These are phyloP conservation scores for Neckera pumila DNA, from an alignment of 225 moss, liverwort and hornwort species.

Conservation along the genomic window DNA sequence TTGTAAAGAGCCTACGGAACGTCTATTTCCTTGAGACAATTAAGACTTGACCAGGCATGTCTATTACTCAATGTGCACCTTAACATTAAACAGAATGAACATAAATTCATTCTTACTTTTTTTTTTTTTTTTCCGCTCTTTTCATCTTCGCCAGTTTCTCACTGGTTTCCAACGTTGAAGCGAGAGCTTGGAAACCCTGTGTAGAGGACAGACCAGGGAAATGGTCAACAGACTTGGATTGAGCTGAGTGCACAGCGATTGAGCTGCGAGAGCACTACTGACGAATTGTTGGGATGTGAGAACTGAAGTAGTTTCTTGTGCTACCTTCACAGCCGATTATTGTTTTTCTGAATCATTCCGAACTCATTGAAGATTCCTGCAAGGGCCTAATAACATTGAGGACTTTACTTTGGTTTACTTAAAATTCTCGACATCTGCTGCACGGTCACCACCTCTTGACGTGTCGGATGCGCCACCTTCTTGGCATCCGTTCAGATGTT, in stretches of 20 bases:
- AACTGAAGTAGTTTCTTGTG: not conserved
- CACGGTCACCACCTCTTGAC: not conserved
- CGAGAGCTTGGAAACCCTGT: not conserved
- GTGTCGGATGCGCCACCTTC: not conserved
- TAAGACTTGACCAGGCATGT: not conserved
- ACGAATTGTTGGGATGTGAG: not conserved
- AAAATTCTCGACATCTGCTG: not conserved
- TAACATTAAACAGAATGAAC: not conserved
- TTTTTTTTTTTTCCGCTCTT: not conserved
- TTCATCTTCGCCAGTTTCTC: not conserved
- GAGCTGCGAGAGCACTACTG: not conserved
- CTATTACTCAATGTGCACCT: not conserved
- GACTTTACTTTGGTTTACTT: not conserved
- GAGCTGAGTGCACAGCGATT: not conserved
- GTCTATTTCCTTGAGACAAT: not conserved
- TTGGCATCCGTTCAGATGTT: not conserved
- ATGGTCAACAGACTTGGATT: not conserved
- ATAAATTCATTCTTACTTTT: not conserved
- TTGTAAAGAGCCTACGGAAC: not conserved
- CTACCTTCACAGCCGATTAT: not conserved
- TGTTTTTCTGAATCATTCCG: not conserved
- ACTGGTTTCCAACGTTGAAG: not conserved
- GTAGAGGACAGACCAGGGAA: not conserved
- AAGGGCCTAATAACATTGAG: not conserved
- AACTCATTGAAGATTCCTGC: not conserved